Percentiles rank a stretch among this genome's conserved stretches.
Conservation (phyloP, 1,284 basidiomycete species). For the Leccinum cinnamomeum region DNA sequence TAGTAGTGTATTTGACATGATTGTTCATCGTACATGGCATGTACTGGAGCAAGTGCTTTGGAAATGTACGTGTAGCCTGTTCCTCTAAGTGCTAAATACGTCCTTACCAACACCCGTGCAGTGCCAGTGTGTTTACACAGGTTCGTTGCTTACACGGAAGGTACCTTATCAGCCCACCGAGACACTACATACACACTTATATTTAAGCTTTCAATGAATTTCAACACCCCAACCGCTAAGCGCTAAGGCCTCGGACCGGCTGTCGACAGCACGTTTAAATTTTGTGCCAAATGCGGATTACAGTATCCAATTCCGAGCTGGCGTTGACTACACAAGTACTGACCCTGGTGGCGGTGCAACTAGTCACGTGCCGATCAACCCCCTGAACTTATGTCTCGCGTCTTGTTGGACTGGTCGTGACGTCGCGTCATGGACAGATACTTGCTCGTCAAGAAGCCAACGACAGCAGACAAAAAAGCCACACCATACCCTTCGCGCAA, state of each 20-base stretch:
- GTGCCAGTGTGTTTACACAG: neutral
- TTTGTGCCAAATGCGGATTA: too few relatives aligned
- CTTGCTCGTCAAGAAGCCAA: slow-evolving; percentile 38
- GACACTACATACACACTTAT: neutral
- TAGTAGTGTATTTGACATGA: neutral
- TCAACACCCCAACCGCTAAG: neutral
- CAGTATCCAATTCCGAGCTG: too few relatives aligned
- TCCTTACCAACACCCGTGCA: neutral
- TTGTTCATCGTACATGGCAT: neutral
- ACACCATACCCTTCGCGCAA: slow-evolving; percentile 16
- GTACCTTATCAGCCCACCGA: too few relatives aligned
- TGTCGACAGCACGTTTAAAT: too few relatives aligned
- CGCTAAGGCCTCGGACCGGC: too few relatives aligned
- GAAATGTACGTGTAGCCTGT: neutral
- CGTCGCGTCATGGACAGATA: slow-evolving; percentile 42
- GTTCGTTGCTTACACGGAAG: neutral
- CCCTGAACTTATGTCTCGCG: slow-evolving; percentile 13
- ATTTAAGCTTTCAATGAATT: neutral
- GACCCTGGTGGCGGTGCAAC: neutral
- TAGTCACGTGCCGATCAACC: slow-evolving; percentile 7
- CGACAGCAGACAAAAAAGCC: slow-evolving; percentile 15
- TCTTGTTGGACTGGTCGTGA: neutral
- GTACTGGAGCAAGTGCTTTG: slow-evolving; percentile 1
- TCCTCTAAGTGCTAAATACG: neutral
- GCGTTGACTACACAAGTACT: neutral